phyloP scores from a whole-genome alignment of 805 yeast genomes.

The Candida rishiriensis region DNA sequence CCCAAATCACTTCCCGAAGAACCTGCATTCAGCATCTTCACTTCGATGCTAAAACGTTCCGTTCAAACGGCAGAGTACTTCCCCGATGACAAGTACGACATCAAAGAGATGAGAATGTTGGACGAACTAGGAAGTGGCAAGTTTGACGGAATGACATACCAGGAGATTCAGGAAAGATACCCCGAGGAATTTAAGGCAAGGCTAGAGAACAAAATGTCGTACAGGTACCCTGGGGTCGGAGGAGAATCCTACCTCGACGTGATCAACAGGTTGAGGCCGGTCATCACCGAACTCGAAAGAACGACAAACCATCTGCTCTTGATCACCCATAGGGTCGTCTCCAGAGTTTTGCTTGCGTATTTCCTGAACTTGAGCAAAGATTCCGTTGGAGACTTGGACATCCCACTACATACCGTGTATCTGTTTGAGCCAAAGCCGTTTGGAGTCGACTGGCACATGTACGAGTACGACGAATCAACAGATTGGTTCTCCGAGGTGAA shows the following conservation, averaged over 20 bases:
- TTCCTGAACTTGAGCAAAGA: conserved; percentile 79
- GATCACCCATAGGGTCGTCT: conserved; percentile 86
- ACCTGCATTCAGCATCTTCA: conserved; percentile 85
- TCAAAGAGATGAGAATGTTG: conserved; percentile 88
- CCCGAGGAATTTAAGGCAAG: conserved; percentile 82
- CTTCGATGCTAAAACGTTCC: conserved; percentile 78
- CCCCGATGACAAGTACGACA: conserved; percentile 66
- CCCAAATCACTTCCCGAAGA: conserved; percentile 45
- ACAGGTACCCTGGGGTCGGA: conserved; percentile 95
- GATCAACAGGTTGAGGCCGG: conserved; percentile 80
- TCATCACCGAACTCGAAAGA: conserved; percentile 89
- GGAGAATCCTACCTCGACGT: conserved; percentile 96
- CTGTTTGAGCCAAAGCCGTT: conserved; percentile 90
- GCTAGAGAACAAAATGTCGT: conserved; percentile 69
- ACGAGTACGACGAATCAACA: conserved; percentile 73
- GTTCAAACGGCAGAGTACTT: conserved; percentile 74
- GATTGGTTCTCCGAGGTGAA: conserved; percentile 75
- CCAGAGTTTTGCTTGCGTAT: conserved; percentile 82
- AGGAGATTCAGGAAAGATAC: conserved; percentile 64
- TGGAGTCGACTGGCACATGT: conserved; percentile 90
- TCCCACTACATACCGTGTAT: conserved; percentile 88
- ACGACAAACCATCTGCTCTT: conserved; percentile 82
- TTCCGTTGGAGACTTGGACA: conserved; percentile 83
- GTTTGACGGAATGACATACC: conserved; percentile 90
- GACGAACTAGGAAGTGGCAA: conserved; percentile 93